Percentiles rank a stretch among this genome's conserved stretches.
Conservation (phyloP, 345 rosid species). For the Viola odorata region DNA sequence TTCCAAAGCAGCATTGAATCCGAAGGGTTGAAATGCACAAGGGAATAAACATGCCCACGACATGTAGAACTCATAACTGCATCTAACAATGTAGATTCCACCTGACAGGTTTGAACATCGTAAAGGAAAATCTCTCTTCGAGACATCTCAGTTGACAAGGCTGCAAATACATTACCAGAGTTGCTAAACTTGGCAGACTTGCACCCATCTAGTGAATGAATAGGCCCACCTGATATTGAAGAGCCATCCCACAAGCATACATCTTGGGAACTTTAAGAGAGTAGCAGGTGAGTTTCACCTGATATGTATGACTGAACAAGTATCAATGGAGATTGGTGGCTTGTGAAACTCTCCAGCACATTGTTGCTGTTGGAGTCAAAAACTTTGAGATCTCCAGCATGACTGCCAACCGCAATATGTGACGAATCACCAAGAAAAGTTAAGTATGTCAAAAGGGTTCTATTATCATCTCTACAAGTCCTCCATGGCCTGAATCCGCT, state of each 20-base stretch:
- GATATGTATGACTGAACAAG: conserved; percentile 62
- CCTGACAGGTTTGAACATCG: conserved; percentile 66
- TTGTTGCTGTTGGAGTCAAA: conserved; percentile 65
- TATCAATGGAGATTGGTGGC: conserved; percentile 75
- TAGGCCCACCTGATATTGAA: conserved; percentile 56
- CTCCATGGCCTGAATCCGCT: conserved; percentile 95
- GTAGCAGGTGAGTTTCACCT: conserved; percentile 60
- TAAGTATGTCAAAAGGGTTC: conserved; percentile 74
- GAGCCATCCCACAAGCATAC: conserved; percentile 90
- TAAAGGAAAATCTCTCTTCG: conserved; percentile 75
- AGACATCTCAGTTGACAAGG: conserved; percentile 50
- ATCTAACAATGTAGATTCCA: conserved; percentile 56
- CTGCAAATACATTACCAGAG: conserved; percentile 68
- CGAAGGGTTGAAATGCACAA: conserved; percentile 78
- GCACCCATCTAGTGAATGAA: conserved; percentile 72
- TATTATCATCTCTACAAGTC: conserved; percentile 83
- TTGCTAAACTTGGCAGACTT: conserved; percentile 90
- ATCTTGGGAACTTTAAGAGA: conserved; percentile 80
- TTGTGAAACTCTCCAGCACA: conserved; percentile 62
- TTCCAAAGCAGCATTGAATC: conserved; percentile 87
- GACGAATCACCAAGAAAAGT: conserved; percentile 70
- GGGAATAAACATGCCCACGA: conserved; percentile 70
- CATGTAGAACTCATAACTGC: conserved; percentile 46
- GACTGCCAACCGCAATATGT: conserved; percentile 89
- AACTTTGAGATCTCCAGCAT: conserved; percentile 70